A percentile compares a stretch with the other conserved stretches of the same genome.
These are phyloP conservation scores for Arabidopsis suecica DNA, from an alignment of 345 rosid species.

Conservation along the genomic window DNA sequence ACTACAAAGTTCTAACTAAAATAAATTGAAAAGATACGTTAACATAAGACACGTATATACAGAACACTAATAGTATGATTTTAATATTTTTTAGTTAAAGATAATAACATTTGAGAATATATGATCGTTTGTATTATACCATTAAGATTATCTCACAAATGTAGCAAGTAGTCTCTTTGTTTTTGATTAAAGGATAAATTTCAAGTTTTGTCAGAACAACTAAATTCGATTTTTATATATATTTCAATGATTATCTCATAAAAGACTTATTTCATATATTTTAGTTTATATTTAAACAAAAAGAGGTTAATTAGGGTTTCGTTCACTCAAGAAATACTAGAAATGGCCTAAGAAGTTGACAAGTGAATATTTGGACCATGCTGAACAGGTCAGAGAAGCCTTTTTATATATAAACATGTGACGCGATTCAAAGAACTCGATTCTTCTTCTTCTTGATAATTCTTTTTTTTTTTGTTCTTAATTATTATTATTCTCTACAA, in stretches of 20 bases:
- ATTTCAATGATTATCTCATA: background rate
- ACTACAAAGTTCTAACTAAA: constrained; percentile 33
- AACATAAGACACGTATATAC: constrained; percentile 26
- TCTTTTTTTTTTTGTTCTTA: background rate
- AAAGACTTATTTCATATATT: background rate
- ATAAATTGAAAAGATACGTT: constrained; percentile 9
- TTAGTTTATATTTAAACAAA: background rate
- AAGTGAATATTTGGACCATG: constrained; percentile 42
- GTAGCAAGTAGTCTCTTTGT: background rate
- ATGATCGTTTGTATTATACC: background rate
- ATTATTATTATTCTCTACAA: constrained; percentile 19
- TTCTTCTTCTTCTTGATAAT: constrained; percentile 47
- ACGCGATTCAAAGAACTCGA: constrained; percentile 40
- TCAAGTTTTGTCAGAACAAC: background rate
- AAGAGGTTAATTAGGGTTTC: constrained; percentile 44
- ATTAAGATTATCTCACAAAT: background rate
- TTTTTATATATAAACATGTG: constrained; percentile 21
- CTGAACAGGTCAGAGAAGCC: constrained; percentile 39
- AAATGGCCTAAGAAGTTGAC: constrained; percentile 42
- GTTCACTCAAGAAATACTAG: constrained; percentile 58
- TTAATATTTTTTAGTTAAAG: background rate
- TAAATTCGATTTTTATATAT: background rate
- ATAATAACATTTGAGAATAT: background rate
- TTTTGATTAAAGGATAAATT: background rate
- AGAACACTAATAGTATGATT: background rate